These are phyloP conservation scores for Pseudisothecium myosuroides DNA, from an alignment of 225 moss, liverwort and hornwort species.

Conservation along the genomic window DNA sequence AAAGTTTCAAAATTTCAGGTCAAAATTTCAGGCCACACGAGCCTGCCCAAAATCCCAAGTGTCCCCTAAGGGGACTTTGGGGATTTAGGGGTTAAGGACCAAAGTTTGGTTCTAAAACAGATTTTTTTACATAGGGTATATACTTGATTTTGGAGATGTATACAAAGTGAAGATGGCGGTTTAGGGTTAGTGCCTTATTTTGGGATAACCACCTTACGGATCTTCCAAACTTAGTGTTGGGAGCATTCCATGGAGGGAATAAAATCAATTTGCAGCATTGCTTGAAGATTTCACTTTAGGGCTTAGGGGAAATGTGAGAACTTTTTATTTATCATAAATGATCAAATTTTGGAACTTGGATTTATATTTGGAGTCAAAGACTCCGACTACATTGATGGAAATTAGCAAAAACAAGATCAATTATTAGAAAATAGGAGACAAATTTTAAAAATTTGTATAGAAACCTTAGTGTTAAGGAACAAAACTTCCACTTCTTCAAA, in stretches of 20 bases:
- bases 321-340: background rate
- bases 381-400: fast-evolving
- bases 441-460: fast-evolving
- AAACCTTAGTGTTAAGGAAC: fast-evolving
- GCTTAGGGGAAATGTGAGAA: background rate
- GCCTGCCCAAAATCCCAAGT: too few relatives aligned
- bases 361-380: background rate
- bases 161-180: too few relatives aligned
- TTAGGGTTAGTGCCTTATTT: too few relatives aligned
- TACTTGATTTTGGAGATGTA: too few relatives aligned
- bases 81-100: too few relatives aligned
- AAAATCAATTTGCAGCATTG: background rate
- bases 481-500: background rate
- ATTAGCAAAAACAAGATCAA: background rate
- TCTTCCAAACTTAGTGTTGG: background rate
- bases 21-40: too few relatives aligned
- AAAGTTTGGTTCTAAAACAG: too few relatives aligned
- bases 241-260: background rate
- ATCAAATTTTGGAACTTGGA: background rate
- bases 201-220: too few relatives aligned
- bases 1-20: too few relatives aligned
- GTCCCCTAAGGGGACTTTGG: too few relatives aligned
- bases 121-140: too few relatives aligned
- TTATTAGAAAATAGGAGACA: background rate
- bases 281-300: background rate